A percentile compares a stretch with the other conserved stretches of the same genome.
phyloP scores from a whole-genome alignment of 768 basidiomycete genomes.

The Dacryopinax primogenitus region DNA sequence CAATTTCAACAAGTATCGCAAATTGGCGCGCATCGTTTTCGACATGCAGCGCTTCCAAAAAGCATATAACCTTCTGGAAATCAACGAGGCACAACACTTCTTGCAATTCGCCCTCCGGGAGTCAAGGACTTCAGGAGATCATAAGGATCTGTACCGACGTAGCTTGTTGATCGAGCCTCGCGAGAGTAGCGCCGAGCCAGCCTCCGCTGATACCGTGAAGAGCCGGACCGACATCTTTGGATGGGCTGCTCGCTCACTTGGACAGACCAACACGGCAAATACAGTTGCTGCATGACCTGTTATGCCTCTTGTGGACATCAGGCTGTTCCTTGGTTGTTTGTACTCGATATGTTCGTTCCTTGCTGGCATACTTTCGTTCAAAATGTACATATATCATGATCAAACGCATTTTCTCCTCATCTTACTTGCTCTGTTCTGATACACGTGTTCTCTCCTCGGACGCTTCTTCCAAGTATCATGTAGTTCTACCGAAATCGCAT shows the following conservation, averaged over 20 bases:
- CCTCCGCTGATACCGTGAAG: background rate
- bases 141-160: constrained; percentile 73
- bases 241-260: constrained; percentile 4
- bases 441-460: background rate
- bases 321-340: background rate
- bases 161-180: constrained; percentile 36
- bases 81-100: constrained; percentile 78
- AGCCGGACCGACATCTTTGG: constrained; percentile 4
- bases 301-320: background rate
- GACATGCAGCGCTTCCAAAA: constrained; percentile 81
- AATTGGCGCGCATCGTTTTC: constrained; percentile 72
- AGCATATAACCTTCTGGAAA: constrained; percentile 71
- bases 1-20: constrained; percentile 96
- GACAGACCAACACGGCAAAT: background rate
- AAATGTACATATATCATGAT: background rate
- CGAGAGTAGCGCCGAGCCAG: background rate
- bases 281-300: background rate
- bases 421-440: background rate
- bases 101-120: constrained; percentile 58
- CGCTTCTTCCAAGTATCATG: background rate
- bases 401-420: background rate
- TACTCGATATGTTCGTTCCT: background rate
- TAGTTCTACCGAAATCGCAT: background rate
- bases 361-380: background rate
- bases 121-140: constrained; percentile 62